Evolutionary conservation across 331 rosid species (phyloP).

Genomic region (Pyrus hybrid): DNA sequence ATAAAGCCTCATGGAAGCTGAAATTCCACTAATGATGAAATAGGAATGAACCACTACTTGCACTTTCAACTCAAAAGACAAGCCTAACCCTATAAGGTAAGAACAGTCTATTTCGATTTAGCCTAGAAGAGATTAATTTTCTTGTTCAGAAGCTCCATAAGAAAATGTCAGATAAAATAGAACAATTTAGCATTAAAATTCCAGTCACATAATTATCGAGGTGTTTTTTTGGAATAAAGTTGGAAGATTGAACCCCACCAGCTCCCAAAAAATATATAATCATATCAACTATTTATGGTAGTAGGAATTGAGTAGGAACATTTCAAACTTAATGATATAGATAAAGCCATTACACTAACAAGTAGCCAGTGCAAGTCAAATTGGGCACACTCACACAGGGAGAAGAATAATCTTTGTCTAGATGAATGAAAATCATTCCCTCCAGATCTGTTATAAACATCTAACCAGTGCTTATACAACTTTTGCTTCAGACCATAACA

Average conservation of each 20-base stretch:
- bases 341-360: neutral
- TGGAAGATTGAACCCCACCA: neutral
- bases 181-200: too few species aligned
- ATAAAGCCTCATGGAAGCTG: neutral
- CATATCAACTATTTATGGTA: neutral
- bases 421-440: constrained; percentile 54
- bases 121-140: neutral
- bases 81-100: neutral
- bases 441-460: constrained; percentile 59
- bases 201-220: neutral
- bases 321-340: neutral
- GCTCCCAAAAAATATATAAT: neutral
- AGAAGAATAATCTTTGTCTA: constrained; percentile 53
- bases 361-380: neutral
- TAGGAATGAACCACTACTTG: neutral
- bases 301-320: neutral
- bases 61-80: neutral
- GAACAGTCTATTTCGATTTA: neutral
- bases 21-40: neutral
- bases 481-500: constrained; percentile 40
- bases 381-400: constrained; percentile 54
- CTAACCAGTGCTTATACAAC: constrained; percentile 74
- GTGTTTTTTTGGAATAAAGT: neutral
- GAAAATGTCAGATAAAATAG: neutral
- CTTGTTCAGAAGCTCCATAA: neutral